Percentiles rank a stretch among this genome's conserved stretches.
These are phyloP conservation scores for Corynespora cassiicola DNA, from an alignment of 2,329 filamentous ascomycete species.

Conservation along the genomic window DNA sequence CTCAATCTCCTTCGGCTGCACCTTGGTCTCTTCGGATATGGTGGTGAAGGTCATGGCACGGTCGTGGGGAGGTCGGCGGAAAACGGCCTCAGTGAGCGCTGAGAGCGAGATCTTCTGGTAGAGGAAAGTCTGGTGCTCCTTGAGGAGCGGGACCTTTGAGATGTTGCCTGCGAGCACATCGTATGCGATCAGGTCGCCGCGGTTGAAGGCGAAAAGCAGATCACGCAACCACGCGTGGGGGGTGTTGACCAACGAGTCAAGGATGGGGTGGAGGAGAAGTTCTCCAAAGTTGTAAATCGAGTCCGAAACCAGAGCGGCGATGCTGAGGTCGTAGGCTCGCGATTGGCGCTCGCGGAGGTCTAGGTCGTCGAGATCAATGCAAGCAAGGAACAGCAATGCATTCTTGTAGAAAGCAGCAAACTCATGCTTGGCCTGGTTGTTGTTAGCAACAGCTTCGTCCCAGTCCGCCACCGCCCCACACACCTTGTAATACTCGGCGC, in stretches of 20 bases:
- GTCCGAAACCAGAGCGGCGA: slow-evolving; percentile 90
- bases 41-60: slow-evolving; percentile 90
- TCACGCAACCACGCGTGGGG: slow-evolving; percentile 88
- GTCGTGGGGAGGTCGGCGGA: slow-evolving; percentile 93
- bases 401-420: slow-evolving; percentile 98
- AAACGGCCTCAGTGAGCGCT: slow-evolving; percentile 93
- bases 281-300: slow-evolving; percentile 99
- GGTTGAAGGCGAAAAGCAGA: slow-evolving; percentile 97
- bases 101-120: slow-evolving; percentile 99
- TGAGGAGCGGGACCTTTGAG: slow-evolving; percentile 77
- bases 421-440: slow-evolving; percentile 73
- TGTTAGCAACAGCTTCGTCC: slow-evolving; percentile 11
- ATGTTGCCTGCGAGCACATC: slow-evolving; percentile 84
- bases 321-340: slow-evolving; percentile 89
- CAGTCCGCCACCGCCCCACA: too few relatives aligned
- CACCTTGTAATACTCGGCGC: slow-evolving; percentile 90
- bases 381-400: slow-evolving; percentile 95
- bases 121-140: slow-evolving; percentile 80
- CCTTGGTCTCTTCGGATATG: slow-evolving; percentile 91
- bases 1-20: slow-evolving; percentile 90
- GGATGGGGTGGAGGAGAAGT: slow-evolving; percentile 94
- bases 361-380: slow-evolving; percentile 82
- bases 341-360: slow-evolving; percentile 76
- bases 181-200: slow-evolving; percentile 88
- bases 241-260: slow-evolving; percentile 79